These are phyloP conservation scores for Nothophoma quercina DNA, from an alignment of 2,329 filamentous ascomycete genomes.

Conservation along the genomic window DNA sequence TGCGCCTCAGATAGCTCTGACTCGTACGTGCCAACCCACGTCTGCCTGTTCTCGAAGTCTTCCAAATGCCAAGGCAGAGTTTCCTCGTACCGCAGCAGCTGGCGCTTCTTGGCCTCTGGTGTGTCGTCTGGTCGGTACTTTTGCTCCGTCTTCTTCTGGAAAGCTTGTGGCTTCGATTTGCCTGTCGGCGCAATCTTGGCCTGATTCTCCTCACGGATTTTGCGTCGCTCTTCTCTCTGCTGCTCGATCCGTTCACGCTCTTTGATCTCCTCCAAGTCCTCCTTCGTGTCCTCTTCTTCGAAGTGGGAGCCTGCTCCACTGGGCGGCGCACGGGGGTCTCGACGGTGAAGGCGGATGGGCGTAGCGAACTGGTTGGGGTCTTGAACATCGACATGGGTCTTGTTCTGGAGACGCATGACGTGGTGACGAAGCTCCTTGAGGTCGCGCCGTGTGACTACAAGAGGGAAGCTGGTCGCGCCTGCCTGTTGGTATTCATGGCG, in stretches of 20 bases:
- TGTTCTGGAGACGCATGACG: slow-evolving; percentile 78
- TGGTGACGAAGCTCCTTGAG: slow-evolving; percentile 84
- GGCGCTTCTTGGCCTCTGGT: slow-evolving; percentile 72
- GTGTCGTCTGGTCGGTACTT: slow-evolving; percentile 83
- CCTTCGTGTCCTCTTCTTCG: slow-evolving; percentile 65
- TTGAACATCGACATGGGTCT: slow-evolving; percentile 69
- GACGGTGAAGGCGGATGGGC: slow-evolving; percentile 86
- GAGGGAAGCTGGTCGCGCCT: slow-evolving; percentile 56
- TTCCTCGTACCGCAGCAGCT: slow-evolving; percentile 83
- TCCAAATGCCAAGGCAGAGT: slow-evolving; percentile 96
- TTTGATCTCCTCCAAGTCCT: slow-evolving; percentile 71
- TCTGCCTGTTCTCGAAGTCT: slow-evolving; percentile 93
- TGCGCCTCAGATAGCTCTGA: slow-evolving; percentile 82
- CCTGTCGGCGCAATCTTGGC: slow-evolving; percentile 90
- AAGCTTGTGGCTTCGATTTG: slow-evolving; percentile 69
- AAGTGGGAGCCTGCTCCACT: slow-evolving; percentile 48
- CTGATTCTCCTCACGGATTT: slow-evolving; percentile 83
- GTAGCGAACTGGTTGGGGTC: slow-evolving; percentile 85
- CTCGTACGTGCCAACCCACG: slow-evolving; percentile 92
- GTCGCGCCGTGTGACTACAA: slow-evolving; percentile 83
- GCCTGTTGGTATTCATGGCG: slow-evolving; percentile 36
- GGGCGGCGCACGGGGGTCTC: slow-evolving; percentile 76
- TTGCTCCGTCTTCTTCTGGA: slow-evolving; percentile 83
- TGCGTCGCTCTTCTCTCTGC: slow-evolving; percentile 78
- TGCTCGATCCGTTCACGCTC: slow-evolving; percentile 66